Base-by-base conservation (phyloP, 108 stramenopile genomes). In the Nitzschia sp. region DNA sequence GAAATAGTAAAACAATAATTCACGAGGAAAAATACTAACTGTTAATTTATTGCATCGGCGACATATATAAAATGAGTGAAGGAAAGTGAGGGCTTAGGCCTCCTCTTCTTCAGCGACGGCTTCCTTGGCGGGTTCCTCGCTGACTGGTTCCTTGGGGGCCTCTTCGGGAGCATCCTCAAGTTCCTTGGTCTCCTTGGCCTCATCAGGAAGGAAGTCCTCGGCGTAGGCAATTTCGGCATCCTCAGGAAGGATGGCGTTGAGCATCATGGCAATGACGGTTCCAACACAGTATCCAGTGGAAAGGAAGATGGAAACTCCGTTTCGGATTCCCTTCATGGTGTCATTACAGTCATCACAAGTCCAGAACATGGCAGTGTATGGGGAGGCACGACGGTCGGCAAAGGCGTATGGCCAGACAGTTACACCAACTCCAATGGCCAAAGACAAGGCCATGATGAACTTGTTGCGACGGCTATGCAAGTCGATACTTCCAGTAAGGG, bases 391-490 rank as follows among this genome's bases (percentile, higher is more conserved):
- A 73, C 73, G 72, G 63, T 87, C 86, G 46, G 59, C 65, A 65
- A 87, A 87, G 39, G 86, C 86, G 58, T 53, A 87, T 0, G 86
- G 86, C 83, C 83, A 87, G 12, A 87, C 86, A 14, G 83, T 83
- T 38, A 87, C 86, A 42, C 86, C 86, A 12, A 83, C 83, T 29
- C 86, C 86, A 50, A 87, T 65, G 21, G 77, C 75, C 34, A 87
- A 40, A n/a, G 76, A 78, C 52, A 87, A 50, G 57, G 83, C 81
- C 67, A 83, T 62, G 66, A 87, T 80, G 71, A 87, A 87, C 11
- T 75, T 74, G 64, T 73, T 78, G 10, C 86, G 79, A 19, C 86
- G 81, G 53, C 73, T 75, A 21, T 83, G 75, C 21, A 86, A 54
- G 54, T 87, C 72, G 12, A 84, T 55, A 11, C 61, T 77, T 24